Conservation (phyloP, 768 basidiomycete species). For the Boletus speciosus region DNA sequence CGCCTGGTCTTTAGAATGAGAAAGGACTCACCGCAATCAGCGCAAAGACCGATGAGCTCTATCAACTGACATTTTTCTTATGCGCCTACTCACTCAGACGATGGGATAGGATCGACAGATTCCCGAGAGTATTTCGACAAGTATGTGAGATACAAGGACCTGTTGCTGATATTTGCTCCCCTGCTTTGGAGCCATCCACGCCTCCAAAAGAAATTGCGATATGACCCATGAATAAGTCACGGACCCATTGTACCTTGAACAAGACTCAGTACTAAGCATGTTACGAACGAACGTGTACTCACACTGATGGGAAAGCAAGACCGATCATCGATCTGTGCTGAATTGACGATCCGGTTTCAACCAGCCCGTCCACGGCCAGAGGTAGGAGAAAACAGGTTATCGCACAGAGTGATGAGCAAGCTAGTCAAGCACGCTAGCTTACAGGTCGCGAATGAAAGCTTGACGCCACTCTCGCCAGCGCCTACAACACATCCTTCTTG, state of each 20-base stretch:
- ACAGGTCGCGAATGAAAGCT: too few species aligned
- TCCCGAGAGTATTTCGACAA: too few species aligned
- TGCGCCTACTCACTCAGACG: too few species aligned
- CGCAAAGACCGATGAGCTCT: too few species aligned
- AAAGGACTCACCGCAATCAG: too few species aligned
- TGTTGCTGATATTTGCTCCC: slow-evolving; percentile 66
- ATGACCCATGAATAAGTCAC: not conserved
- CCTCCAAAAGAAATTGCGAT: not conserved
- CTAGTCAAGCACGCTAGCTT: slow-evolving; percentile 45
- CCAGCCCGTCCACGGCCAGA: not conserved
- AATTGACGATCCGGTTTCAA: not conserved
- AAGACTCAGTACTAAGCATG: not conserved
- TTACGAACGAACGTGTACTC: too few species aligned
- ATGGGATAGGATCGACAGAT: too few species aligned
- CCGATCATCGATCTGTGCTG: slow-evolving; percentile 63
- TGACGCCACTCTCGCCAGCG: slow-evolving; percentile 23
- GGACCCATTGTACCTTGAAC: slow-evolving; percentile 47
- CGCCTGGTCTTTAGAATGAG: too few species aligned
- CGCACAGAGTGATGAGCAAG: slow-evolving; percentile 47
- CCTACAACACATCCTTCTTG: slow-evolving; percentile 17
- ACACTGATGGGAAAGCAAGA: slow-evolving; percentile 38
- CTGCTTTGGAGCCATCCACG: slow-evolving; percentile 35
- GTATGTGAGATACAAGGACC: slow-evolving; percentile 48
- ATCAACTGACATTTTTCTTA: too few species aligned
- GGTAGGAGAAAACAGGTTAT: slow-evolving; percentile 18